These are phyloP conservation scores for Wickerhamomyces xylosicus DNA, from an alignment of 805 yeast genomes.

Conservation along the genomic window DNA sequence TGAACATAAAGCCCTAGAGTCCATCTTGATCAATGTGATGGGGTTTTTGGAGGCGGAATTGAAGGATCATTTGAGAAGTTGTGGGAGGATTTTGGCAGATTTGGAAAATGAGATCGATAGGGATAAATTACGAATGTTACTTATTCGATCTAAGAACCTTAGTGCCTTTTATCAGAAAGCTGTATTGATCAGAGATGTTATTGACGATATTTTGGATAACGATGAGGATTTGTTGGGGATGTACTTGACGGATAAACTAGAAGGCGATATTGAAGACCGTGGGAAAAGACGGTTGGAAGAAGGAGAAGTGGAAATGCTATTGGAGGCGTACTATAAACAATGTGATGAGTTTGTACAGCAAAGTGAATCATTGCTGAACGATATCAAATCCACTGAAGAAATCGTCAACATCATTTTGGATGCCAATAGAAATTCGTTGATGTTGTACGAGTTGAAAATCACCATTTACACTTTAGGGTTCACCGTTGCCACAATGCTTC, in stretches of 20 bases:
- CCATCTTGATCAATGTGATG: constrained; percentile 73
- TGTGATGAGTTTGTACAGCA: constrained; percentile 92
- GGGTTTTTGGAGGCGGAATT: constrained; percentile 70
- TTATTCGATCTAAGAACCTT: constrained; percentile 63
- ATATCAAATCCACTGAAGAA: constrained; percentile 86
- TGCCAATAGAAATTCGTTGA: constrained; percentile 81
- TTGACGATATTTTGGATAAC: constrained; percentile 76
- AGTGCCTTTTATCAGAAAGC: constrained; percentile 69
- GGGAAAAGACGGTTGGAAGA: constrained; percentile 24
- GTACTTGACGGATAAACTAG: constrained; percentile 48
- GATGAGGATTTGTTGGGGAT: constrained; percentile 78
- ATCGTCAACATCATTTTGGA: constrained; percentile 86
- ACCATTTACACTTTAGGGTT: constrained; percentile 79
- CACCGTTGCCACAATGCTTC: constrained; percentile 74
- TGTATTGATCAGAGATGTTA: constrained; percentile 62
- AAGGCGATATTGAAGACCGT: constrained; percentile 6
- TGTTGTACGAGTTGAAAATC: constrained; percentile 77
- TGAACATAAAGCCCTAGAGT: constrained; percentile 78
- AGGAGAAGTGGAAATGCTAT: constrained; percentile 76
- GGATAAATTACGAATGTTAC: constrained; percentile 58
- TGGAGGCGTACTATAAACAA: constrained; percentile 85
- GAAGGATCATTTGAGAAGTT: constrained; percentile 40
- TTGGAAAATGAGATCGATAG: constrained; percentile 76
- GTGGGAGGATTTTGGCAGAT: constrained; percentile 57
- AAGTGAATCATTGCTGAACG: constrained; percentile 71